These are phyloP conservation scores for Tetrahymena elliotti DNA, from an alignment of 73 alveolate genomes.

Conservation along the genomic window DNA sequence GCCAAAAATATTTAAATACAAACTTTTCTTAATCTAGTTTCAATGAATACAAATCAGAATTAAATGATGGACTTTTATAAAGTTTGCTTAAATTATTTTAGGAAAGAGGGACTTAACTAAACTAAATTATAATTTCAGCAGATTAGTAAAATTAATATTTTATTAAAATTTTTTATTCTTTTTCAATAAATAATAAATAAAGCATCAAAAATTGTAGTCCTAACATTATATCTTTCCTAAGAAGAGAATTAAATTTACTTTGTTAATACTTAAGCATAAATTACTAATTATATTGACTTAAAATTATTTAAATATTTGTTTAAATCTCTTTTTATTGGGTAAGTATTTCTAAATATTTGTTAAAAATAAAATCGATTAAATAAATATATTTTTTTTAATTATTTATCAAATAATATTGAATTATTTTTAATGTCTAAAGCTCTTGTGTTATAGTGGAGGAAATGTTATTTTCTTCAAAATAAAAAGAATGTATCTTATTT, in stretches of 20 bases:
- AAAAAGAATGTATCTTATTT: too few species aligned
- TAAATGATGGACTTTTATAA: background rate
- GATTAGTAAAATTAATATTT: background rate
- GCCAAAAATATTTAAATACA: background rate
- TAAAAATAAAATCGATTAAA: too few species aligned
- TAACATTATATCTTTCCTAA: background rate
- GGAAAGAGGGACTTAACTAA: background rate
- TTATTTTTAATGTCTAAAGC: too few species aligned
- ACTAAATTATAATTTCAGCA: background rate
- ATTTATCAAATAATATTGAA: too few species aligned
- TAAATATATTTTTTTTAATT: too few species aligned
- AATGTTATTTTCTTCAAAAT: too few species aligned
- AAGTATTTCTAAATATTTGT: too few species aligned
- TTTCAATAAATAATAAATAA: background rate
- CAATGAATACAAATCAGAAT: background rate
- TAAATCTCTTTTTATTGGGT: too few species aligned
- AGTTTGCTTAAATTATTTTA: background rate
- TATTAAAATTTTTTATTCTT: background rate
- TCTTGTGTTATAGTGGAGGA: too few species aligned
- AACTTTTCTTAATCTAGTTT: background rate
- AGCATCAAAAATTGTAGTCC: background rate
- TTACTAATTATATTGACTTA: background rate
- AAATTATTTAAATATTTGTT: background rate
- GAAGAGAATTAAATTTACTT: background rate
- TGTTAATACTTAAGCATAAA: background rate